These are phyloP conservation scores for Hortiboletus campestris DNA, from an alignment of 768 basidiomycete genomes.

Conservation along the genomic window DNA sequence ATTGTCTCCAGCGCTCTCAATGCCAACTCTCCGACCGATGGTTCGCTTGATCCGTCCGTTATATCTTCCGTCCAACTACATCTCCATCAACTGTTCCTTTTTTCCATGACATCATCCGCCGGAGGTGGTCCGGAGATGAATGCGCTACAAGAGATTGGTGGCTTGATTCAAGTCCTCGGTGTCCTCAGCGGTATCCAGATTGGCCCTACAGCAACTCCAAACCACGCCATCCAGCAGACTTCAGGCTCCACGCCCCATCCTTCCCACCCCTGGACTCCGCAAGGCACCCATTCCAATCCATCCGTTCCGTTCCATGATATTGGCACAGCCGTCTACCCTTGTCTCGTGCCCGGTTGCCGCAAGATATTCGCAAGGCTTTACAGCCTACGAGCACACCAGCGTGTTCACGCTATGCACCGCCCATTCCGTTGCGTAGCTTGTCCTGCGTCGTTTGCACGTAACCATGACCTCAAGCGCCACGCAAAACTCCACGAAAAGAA, in stretches of 20 bases:
- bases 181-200: conserved; percentile 79
- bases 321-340: conserved; percentile 78
- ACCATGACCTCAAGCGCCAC: conserved; percentile 81
- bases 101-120: conserved; percentile 68
- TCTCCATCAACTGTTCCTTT: conserved; percentile 76
- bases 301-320: conserved; percentile 45
- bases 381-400: conserved; percentile 69
- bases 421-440: conserved; percentile 65
- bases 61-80: conserved; percentile 70
- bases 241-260: conserved; percentile 36
- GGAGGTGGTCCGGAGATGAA: conserved; percentile 52
- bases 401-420: conserved; percentile 59
- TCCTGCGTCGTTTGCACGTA: conserved; percentile 74
- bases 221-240: conserved; percentile 24
- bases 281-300: conserved; percentile 18
- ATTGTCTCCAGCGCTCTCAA: conserved; percentile 51
- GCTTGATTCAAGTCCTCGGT: conserved; percentile 80
- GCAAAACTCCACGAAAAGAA: conserved; percentile 66
- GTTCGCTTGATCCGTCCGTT: conserved; percentile 52
- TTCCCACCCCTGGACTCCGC: conserved; percentile 31
- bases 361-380: conserved; percentile 72
- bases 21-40: conserved; percentile 34
- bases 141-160: conserved; percentile 69
- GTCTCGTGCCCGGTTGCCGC: conserved; percentile 59
- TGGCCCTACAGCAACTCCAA: conserved; percentile 35